Base-by-base conservation (phyloP, 2,329 filamentous ascomycete species). In the Phoma sp. region DNA sequence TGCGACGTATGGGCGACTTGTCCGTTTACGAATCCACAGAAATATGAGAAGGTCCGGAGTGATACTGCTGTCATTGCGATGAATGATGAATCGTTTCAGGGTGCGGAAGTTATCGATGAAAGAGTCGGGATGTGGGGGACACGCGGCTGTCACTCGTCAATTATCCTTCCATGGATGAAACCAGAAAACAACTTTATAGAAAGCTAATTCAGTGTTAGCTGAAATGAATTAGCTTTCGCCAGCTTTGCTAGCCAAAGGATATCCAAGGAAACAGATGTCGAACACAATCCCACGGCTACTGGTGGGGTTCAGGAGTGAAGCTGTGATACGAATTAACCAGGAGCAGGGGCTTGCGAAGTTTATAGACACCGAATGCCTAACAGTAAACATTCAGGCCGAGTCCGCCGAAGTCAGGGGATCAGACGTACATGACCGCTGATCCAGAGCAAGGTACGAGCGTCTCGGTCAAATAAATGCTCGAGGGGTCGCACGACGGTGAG, bases 401-500 rank as follows among this genome's bases (percentile, higher is more conserved):
- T 46, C 32, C 41, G 52, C 52, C 52, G 46, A 55, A 33, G 3
- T 38, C 35, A 55, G 40, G 41, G 29, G 46, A 40, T 35, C 35
- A 35, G 41, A 29, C 40, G 24, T 12, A 37, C 9, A 12, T 40
- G 12, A 10, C 38, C 32, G 40, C 33, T 39, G 51, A 49, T 49
- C 38, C 39, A 48, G 24, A 24, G 40, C 17, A 10, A 40, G 37
- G 37, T 46, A 31, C 38, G 43, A 36, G 41, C 37, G 38, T 51
- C 46, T 55, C 46, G 52, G 46, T 40, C 45, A 46, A 25, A 15
- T 21, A 22, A 24, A 40, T 29, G 17, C 35, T 35, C 3, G 21
- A 55, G 21, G 46, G 46, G 37, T 47, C 19, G 31, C 43, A 51
- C 31, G 40, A 51, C n/a, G 41, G 32, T 47, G 25, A 55, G 52